Evolutionary conservation across 2,329 filamentous ascomycete genomes (phyloP).

Genomic region (Hypoxylon sp.): DNA sequence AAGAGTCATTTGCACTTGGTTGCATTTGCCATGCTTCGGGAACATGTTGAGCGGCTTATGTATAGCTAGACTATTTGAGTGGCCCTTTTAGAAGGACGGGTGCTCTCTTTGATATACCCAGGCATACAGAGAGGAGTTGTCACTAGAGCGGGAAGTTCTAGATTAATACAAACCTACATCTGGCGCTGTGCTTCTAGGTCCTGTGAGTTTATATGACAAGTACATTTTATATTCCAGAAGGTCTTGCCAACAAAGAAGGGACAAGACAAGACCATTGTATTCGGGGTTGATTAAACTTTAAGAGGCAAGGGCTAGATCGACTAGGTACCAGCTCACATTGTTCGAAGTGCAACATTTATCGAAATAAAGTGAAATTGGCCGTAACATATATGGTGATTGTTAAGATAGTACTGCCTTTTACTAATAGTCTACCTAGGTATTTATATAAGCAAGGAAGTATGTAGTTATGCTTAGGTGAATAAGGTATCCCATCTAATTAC

Average conservation of each 20-base stretch:
- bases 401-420: no score
- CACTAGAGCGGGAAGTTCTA: neutral
- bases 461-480: constrained; percentile 17
- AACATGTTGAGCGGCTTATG: neutral
- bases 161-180: constrained; percentile 2
- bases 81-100: neutral
- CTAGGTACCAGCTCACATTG: neutral
- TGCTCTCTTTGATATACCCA: constrained; percentile 17
- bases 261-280: neutral
- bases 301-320: neutral
- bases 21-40: constrained; percentile 24
- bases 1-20: constrained; percentile 4
- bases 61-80: constrained; percentile 10
- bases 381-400: no score
- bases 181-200: no score
- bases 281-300: neutral
- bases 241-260: neutral
- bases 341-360: neutral
- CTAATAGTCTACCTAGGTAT: neutral
- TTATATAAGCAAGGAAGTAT: neutral
- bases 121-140: neutral
- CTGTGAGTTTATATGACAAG: neutral
- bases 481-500: neutral
- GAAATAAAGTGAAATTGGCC: neutral
- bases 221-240: no score